Evolutionary conservation across 352 stramenopile genomes (phyloP), one percentile per base, ranked within the genome.

Genomic region (Pythium biforme): DNA sequence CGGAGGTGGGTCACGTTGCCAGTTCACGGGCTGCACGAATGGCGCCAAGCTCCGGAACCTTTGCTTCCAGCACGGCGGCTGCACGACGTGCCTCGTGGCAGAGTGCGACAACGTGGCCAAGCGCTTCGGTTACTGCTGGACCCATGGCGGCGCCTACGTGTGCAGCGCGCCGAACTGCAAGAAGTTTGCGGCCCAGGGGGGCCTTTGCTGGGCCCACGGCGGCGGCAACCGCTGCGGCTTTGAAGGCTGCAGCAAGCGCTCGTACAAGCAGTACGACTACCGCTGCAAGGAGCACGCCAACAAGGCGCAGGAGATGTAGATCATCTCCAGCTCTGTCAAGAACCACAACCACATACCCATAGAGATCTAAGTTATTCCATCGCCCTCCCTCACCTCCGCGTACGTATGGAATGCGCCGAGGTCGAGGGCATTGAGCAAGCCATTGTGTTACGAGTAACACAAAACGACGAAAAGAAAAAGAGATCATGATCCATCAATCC

Each of bases 121-220:
- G 43, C 53, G 47, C 14, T 61, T 64, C 53, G 61, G 61, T 9
- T 62, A 62, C 61, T 75, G 69, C 57, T 73, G 69, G 62, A 58
- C 64, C 12, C 69, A 75, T 51, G 69, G 69, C 47, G 69, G 69
- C 23, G 69, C 64, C 15, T 59, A 37, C 41, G 56, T 59, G 20
- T 75, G 69, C 53, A 57, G 50, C 33, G 43, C 50, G 19, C 31
- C 41, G 10, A 63, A 52, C 15, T 77, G 70, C 51, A 43, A 37
- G 27, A 71, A 71, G n/a, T 65, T 77, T 26, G 58, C 62, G 15
- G 60, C 63, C 12, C 64, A 61, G 25, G 52, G 64, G n/a, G 74
- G 74, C 3, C 45, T 80, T 1, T 82, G 74, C 68, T 78, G 72
- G 72, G 69, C 69, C 19, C 74, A 68, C 33, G 61, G 61, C 8